Base-by-base conservation (phyloP, 495 filamentous ascomycete genomes). In the Aspergillus kassunensis region DNA sequence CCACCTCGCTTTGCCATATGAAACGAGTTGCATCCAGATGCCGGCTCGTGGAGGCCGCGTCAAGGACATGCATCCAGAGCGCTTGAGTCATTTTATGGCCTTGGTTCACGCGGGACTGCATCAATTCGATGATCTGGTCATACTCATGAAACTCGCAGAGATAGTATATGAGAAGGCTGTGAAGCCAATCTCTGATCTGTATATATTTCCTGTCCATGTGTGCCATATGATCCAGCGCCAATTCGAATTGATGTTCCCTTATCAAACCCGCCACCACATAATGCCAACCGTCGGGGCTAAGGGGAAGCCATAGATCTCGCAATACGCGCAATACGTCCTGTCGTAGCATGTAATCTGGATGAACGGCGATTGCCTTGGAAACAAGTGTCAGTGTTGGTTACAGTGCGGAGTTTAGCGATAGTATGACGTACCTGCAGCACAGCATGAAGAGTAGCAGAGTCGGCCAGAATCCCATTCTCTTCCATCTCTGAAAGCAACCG, bases 271-370 rank as follows among this genome's bases (percentile, higher is more conserved):
- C 70, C 4, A 85, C 80, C 29, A 96, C 76, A 63, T 80, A 79
- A 61, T 84, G 77, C 70, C 77, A 83, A 13, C 83, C 89, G 18
- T 81, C 74, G 8, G 74, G 73, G 6, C 77, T 82, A 20, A 95
- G 63, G 2, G 72, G 68, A 36, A 88, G 79, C 86, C 88, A 93
- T 53, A 83, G 69, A 50, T 80, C 74, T 60, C 80, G 79, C 35
- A 81, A 69, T 18, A 82, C 82, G 36, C 75, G 63, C 20, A 97
- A 67, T n/a, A 95, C 73, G 25, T 85, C 73, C 30, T 77, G 73
- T 19, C 90, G 84, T 10, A 91, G 73, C 1, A 90, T 36, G 55
- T 93, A 91, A 65, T 97, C 85, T 1, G 92, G 91, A 65, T 96
- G 91, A 19, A 95, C 81, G 12, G 89, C 82, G 19, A 91, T 80